Base-by-base conservation (phyloP, 2,329 filamentous ascomycete genomes). In the Claviceps pusilla region DNA sequence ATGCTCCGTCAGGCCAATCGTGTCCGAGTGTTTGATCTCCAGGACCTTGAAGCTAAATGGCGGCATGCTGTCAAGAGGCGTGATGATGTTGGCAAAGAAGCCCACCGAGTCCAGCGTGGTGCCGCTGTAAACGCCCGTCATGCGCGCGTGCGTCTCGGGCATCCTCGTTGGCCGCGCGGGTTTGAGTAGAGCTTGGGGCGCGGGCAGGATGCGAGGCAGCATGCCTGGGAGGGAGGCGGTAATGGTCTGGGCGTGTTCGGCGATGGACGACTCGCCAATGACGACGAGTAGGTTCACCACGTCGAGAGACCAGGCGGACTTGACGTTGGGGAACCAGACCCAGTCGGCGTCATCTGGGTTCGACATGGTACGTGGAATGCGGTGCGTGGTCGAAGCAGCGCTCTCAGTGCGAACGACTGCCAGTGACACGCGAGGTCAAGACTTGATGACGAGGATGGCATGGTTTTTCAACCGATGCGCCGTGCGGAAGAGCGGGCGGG, bases 281-380 rank as follows among this genome's bases (percentile, higher is more conserved):
- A 83, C 76, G 56, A 80, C 80, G 52, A 83, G 74, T 35, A 83
- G 74, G 41, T 78, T 80, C 55, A 83, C 78, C 48, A 82, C 78
- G 60, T 83, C 80, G 48, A 83, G 72, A 33, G 73, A 73, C 78
- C 78, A 82, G 56, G 68, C 69, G 7, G 64, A 63, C 42, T 64
- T 67, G 54, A 66, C 66, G 39, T 64, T 64, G 7, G 76, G 73
- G 56, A 75, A 75, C 72, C 73, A 75, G 59, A 60, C 65, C 65
- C 66, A 68, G n/a, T 55, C 60, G 43, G 61, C 56, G 7, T 59
- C 62, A 24, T 54, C 57, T 3, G 63, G 57, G 43, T 58, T 57
- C 41, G 64, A 54, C 64, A 67, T 66, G 56, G 12, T 29, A 39
- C 29, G 48, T 46, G 11, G 19, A 63, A 54, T 64, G 66, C 65